These are phyloP conservation scores for Leccinum truebloodii DNA, from an alignment of 768 basidiomycete genomes.

Conservation along the genomic window DNA sequence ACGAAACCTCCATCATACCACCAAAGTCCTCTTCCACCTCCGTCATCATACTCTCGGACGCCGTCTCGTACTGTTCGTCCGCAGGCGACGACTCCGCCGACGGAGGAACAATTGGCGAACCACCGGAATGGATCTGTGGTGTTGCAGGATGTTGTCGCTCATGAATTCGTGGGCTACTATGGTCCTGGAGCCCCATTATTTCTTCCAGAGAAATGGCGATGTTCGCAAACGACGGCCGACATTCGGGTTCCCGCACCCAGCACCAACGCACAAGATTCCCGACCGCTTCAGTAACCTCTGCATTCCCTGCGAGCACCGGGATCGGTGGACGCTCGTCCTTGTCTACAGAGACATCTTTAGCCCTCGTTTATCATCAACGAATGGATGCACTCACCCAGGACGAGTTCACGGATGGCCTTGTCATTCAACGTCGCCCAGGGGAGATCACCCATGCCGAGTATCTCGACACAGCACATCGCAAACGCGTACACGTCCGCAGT, in stretches of 20 bases:
- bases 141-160: not conserved
- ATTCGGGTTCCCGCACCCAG: slow-evolving; percentile 55
- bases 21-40: slow-evolving; percentile 15
- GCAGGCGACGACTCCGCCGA: slow-evolving; percentile 21
- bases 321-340: slow-evolving; percentile 53
- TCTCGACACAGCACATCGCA: slow-evolving; percentile 64
- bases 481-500: slow-evolving; percentile 71
- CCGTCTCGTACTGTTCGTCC: slow-evolving; percentile 31
- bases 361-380: slow-evolving; percentile 5
- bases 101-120: not conserved
- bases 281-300: slow-evolving; percentile 32
- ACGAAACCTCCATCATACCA: slow-evolving; percentile 17
- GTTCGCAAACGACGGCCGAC: slow-evolving; percentile 54
- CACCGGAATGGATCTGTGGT: not conserved
- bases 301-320: slow-evolving; percentile 37
- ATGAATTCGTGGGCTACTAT: slow-evolving; percentile 2
- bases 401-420: slow-evolving; percentile 48
- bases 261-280: slow-evolving; percentile 51
- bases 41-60: slow-evolving; percentile 25
- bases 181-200: slow-evolving; percentile 42
- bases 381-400: slow-evolving; percentile 42
- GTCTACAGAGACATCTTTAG: slow-evolving; percentile 33
- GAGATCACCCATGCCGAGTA: slow-evolving; percentile 59
- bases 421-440: slow-evolving; percentile 59
- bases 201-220: slow-evolving; percentile 48